Conservation (phyloP, 2,329 filamentous ascomycete genomes). For the Camptophora hylomeconis region DNA sequence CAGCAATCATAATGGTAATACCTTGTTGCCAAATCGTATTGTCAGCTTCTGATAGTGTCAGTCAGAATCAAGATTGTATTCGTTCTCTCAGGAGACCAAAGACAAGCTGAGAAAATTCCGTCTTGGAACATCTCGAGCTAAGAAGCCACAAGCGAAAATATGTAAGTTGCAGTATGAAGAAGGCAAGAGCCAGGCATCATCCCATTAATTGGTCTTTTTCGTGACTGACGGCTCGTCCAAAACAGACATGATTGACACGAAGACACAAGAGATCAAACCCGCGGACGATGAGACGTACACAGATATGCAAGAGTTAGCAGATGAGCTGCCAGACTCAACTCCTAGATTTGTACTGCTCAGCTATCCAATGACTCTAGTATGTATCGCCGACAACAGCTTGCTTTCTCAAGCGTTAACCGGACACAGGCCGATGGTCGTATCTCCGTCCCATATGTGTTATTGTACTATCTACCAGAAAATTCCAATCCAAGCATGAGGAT, state of each 20-base stretch:
- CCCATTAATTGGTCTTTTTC: background rate
- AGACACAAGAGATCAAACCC: conserved; percentile 77
- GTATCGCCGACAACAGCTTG: conserved; percentile 16
- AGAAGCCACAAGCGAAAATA: conserved; percentile 78
- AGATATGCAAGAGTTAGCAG: conserved; percentile 64
- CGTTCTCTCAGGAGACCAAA: conserved; percentile 81
- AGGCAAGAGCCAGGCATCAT: background rate
- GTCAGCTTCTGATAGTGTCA: conserved; percentile 24
- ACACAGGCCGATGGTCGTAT: conserved; percentile 63
- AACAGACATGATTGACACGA: conserved; percentile 77
- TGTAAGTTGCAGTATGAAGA: conserved; percentile 47
- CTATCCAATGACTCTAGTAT: conserved; percentile 76
- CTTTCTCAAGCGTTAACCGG: conserved; percentile 1
- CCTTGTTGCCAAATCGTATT: too few species aligned
- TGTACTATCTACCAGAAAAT: conserved; percentile 89
- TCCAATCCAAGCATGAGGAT: conserved; percentile 80
- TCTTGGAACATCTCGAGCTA: conserved; percentile 74
- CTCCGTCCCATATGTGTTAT: conserved; percentile 81
- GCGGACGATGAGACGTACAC: conserved; percentile 72
- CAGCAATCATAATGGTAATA: too few species aligned
- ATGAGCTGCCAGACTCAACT: conserved; percentile 84
- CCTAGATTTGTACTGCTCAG: conserved; percentile 83
- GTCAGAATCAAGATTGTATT: conserved; percentile 82
- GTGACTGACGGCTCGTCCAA: background rate
- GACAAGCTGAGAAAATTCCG: conserved; percentile 90